Conservation (phyloP, 768 basidiomycete genomes). For the Kondoa subrosea region DNA sequence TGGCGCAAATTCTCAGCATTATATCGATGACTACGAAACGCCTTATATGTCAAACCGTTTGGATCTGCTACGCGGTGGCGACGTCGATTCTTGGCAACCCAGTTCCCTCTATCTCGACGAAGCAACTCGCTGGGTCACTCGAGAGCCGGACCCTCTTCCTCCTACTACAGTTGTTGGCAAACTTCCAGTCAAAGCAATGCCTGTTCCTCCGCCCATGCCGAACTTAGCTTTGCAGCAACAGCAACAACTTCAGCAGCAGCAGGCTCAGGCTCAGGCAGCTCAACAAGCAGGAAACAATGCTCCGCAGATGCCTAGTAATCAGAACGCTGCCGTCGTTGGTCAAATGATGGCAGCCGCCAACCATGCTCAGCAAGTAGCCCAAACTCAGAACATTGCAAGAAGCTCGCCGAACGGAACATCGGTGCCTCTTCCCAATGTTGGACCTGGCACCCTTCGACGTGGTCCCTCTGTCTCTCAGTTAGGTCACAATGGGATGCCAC, state of each 20-base stretch:
- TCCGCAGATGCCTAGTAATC: background rate
- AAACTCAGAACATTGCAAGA: background rate
- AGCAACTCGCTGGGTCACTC: constrained; percentile 18
- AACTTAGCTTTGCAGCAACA: background rate
- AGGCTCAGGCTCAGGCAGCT: background rate
- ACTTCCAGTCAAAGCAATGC: constrained; percentile 11
- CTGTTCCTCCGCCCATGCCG: background rate
- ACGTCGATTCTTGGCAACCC: constrained; percentile 12
- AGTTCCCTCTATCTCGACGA: constrained; percentile 13
- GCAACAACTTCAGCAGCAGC: constrained; percentile 2
- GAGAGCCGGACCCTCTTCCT: constrained; percentile 14
- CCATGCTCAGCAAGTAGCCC: background rate
- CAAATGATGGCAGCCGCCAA: background rate
- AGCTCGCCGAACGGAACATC: background rate
- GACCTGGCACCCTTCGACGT: background rate
- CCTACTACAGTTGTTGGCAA: constrained; percentile 19
- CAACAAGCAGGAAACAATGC: background rate
- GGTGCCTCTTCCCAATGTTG: background rate
- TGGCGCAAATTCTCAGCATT: constrained; percentile 18
- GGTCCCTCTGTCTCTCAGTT: background rate
- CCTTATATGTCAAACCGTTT: constrained; percentile 7
- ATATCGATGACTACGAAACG: constrained; percentile 24
- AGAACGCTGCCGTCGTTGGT: background rate
- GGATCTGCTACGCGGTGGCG: constrained; percentile 19
- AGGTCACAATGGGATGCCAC: background rate